A percentile compares a stretch with the other conserved stretches of the same genome.
Evolutionary conservation across 805 yeast genomes (phyloP).

Genomic region (Schwanniomyces occidentalis): DNA sequence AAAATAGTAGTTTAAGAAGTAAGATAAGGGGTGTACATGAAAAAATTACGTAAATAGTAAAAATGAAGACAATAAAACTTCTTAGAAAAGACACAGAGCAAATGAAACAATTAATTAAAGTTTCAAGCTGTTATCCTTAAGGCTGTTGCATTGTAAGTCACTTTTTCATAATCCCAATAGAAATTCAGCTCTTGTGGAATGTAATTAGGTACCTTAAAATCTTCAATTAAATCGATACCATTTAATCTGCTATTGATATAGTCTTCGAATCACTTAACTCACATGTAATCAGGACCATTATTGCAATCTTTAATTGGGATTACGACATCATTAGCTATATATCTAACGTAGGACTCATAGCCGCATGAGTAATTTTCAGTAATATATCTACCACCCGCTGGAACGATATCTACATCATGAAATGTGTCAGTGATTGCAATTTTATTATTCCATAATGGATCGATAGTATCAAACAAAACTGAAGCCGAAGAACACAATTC

Average conservation of each 20-base stretch:
- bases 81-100: too few species aligned
- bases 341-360: constrained; percentile 45
- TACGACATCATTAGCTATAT: constrained; percentile 54
- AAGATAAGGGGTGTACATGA: too few species aligned
- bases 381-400: constrained; percentile 58
- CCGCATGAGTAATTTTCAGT: constrained; percentile 51
- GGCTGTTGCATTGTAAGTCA: constrained; percentile 18
- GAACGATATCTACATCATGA: constrained; percentile 44
- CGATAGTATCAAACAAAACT: constrained; percentile 56
- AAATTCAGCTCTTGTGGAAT: constrained; percentile 16
- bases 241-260: constrained; percentile 9
- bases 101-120: too few species aligned
- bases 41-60: too few species aligned
- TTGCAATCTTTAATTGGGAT: constrained; percentile 49
- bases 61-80: too few species aligned
- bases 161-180: constrained; percentile 24
- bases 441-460: constrained; percentile 39
- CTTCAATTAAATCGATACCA: constrained; percentile 11
- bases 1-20: too few species aligned
- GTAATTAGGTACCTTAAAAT: constrained; percentile 14
- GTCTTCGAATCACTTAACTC: constrained; percentile 12
- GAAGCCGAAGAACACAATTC: too few species aligned
- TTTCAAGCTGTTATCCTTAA: too few species aligned
- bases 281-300: constrained; percentile 57
- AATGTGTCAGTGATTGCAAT: constrained; percentile 23